A percentile compares a stretch with the other conserved stretches of the same genome.
Conservation (phyloP, 2,329 filamentous ascomycete species). For the Calonectria honghensis region DNA sequence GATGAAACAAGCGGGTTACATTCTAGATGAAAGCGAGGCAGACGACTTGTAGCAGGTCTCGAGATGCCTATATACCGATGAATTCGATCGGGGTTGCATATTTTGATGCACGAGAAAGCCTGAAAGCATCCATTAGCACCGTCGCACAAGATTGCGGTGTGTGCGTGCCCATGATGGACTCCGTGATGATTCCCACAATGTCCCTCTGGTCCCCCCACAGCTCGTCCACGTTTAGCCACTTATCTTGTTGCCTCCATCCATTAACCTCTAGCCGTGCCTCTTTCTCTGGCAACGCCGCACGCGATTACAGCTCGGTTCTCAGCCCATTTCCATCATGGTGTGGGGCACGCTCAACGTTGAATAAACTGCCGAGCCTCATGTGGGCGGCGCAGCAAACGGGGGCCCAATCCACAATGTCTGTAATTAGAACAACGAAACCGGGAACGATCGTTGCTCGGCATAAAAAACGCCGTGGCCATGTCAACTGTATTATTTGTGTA, state of each 20-base stretch:
- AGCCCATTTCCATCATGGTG: neutral
- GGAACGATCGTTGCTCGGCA: slow-evolving; percentile 16
- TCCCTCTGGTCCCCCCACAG: neutral
- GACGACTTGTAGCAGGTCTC: neutral
- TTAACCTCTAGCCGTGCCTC: neutral
- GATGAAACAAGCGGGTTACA: slow-evolving; percentile 16
- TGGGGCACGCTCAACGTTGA: neutral
- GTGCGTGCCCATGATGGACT: neutral
- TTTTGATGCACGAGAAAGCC: slow-evolving; percentile 16
- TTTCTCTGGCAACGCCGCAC: too few species aligned
- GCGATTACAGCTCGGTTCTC: neutral
- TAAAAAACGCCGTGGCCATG: slow-evolving; percentile 1
- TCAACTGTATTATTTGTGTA: neutral
- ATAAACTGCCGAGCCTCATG: slow-evolving; percentile 10
- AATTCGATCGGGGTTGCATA: slow-evolving; percentile 17
- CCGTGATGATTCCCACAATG: neutral
- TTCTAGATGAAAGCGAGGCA: neutral
- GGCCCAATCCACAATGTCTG: slow-evolving; percentile 7
- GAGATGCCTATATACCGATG: neutral
- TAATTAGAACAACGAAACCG: slow-evolving; percentile 19
- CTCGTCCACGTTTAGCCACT: neutral
- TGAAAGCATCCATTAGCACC: neutral
- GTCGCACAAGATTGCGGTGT: neutral
- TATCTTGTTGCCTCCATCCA: neutral
- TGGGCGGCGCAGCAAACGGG: slow-evolving; percentile 9